A percentile compares a stretch with the other conserved stretches of the same genome.
phyloP scores from a whole-genome alignment of 192 early-diverging fungal genomes.

The Backusella tuberculispora region DNA sequence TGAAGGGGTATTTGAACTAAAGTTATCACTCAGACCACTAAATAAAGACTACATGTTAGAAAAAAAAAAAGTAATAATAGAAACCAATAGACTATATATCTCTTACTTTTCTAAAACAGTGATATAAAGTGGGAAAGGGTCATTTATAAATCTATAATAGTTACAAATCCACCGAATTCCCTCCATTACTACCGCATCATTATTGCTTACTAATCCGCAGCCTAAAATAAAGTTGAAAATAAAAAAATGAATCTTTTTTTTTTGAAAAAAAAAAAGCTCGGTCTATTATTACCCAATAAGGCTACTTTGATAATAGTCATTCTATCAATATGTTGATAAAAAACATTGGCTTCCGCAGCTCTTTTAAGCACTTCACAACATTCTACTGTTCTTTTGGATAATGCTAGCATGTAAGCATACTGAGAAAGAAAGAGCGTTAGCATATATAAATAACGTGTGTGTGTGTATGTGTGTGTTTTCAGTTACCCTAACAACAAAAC shows the following conservation, averaged over 20 bases:
- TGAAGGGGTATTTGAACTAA: neutral
- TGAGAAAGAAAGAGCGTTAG: slow-evolving; percentile 26
- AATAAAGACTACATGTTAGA: neutral
- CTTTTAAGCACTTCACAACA: slow-evolving; percentile 59
- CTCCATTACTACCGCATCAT: slow-evolving; percentile 37
- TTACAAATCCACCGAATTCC: slow-evolving; percentile 47
- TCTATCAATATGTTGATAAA: slow-evolving; percentile 53
- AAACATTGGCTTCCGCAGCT: slow-evolving; percentile 62
- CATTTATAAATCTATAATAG: slow-evolving; percentile 37
- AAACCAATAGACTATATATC: neutral
- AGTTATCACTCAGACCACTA: neutral
- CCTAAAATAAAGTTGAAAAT: slow-evolving; percentile 28
- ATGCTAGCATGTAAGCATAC: slow-evolving; percentile 59
- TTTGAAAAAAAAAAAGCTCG: neutral
- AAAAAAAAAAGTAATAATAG: neutral
- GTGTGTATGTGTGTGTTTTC: neutral
- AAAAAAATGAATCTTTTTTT: neutral
- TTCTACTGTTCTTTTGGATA: slow-evolving; percentile 55
- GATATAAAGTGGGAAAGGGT: slow-evolving; percentile 55
- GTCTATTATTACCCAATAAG: slow-evolving; percentile 57
- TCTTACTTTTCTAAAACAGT: slow-evolving; percentile 49
- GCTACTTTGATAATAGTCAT: slow-evolving; percentile 47
- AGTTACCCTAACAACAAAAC: slow-evolving; percentile 63
- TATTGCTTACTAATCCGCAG: slow-evolving; percentile 36
- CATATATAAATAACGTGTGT: neutral